phyloP scores from a whole-genome alignment of 495 filamentous ascomycete species.

The Xylaria scruposa region DNA sequence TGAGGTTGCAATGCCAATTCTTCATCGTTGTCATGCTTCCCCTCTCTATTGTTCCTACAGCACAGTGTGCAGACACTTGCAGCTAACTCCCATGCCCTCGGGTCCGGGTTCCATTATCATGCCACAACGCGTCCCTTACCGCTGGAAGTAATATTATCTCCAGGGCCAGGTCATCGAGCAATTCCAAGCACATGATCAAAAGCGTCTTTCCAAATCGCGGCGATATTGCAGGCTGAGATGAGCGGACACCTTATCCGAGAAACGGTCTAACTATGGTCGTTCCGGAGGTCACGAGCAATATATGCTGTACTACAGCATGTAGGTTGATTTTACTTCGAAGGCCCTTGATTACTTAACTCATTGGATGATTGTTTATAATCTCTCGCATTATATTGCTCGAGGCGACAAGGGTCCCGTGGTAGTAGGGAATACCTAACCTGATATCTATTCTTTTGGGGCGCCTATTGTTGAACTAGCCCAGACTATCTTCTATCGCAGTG shows the following conservation, averaged over 20 bases:
- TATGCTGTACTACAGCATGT: neutral
- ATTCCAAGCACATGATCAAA: neutral
- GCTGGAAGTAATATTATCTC: neutral
- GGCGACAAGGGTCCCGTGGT: neutral
- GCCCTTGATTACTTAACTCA: neutral
- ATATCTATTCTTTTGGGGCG: neutral
- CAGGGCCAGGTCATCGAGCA: neutral
- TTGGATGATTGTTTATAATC: neutral
- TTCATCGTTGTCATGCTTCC: neutral
- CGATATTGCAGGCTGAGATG: neutral
- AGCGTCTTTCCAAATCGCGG: neutral
- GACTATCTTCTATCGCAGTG: neutral
- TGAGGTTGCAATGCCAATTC: neutral
- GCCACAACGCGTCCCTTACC: neutral
- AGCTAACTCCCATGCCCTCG: constrained; percentile 5
- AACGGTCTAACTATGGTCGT: neutral
- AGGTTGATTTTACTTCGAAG: neutral
- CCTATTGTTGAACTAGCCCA: neutral
- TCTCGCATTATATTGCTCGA: neutral
- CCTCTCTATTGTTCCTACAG: neutral
- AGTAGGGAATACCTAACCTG: no score
- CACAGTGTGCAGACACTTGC: neutral
- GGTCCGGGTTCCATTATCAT: neutral
- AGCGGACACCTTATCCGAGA: neutral
- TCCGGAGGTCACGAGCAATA: neutral